Evolutionary conservation across 2,329 filamentous ascomycete genomes (phyloP), one percentile per base, ranked within the genome.

Genomic region (Aspergillus brasiliensis): DNA sequence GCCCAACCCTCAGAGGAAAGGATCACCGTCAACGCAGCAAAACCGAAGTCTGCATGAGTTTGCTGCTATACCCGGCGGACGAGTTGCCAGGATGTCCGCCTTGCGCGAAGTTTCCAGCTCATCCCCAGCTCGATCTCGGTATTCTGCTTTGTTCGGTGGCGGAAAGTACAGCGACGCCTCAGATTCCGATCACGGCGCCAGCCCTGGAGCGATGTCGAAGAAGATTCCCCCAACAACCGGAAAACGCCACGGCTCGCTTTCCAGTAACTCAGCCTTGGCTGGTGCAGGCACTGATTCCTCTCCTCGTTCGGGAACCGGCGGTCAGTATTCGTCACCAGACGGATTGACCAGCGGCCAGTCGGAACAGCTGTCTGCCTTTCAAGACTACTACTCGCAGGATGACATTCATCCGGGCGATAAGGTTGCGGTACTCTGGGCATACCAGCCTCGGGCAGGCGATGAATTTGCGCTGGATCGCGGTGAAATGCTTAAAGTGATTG

Each of bases 341-440:
- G 92, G 89, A 25, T 79, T 94, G 62, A 86, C 88, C 23, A 97
- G 92, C 69, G 92, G 94, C 61, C 92, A 97, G 74, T 98, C 94
- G 0, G 95, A 99, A 77, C 95, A 98, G 75, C 81, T 99, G 56
- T 89, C 91, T 3, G 97, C 92, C 73, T 99, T 99, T 86, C 97
- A 97, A 73, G 95, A 99, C 76, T 99, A 99, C 77, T 99, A 99
- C 74, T 98, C 94, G 2, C 89, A 94, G 68, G 95, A 98, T 69
- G 93, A 98, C 69, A 97, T 99, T 59, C 91, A 94, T 69, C 91
- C 94, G 0, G 90, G 91, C 58, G 93, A 98, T 70, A 89, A 90
- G 60, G 94, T 99, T 44, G 86, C 95, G 13, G 91, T 92, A 2
- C 84, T 99, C 13, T 99, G 95, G 95, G 94, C 95, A 2, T 99